These are phyloP conservation scores for Annulohypoxylon truncatum DNA, from an alignment of 2,329 filamentous ascomycete species.

Conservation along the genomic window DNA sequence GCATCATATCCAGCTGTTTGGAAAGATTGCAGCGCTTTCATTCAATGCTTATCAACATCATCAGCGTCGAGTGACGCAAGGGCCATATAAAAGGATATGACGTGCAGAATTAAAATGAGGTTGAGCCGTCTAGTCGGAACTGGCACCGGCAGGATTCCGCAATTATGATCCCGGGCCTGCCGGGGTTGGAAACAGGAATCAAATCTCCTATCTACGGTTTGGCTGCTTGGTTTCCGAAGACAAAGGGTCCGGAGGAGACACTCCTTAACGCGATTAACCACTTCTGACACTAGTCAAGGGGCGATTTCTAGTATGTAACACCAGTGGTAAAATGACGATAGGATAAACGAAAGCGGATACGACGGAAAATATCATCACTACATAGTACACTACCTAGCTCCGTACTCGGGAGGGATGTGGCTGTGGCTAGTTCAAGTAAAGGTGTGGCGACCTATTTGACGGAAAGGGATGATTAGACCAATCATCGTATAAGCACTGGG, in stretches of 20 bases:
- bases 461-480: constrained; percentile 6
- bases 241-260: constrained; percentile 1
- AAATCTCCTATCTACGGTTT: background rate
- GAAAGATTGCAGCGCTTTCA: constrained; percentile 5
- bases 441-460: constrained; percentile 29
- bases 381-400: background rate
- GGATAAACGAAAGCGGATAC: background rate
- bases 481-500: constrained; percentile 9
- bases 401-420: background rate
- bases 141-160: background rate
- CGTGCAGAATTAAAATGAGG: constrained; percentile 36
- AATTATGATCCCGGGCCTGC: constrained; percentile 5
- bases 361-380: background rate
- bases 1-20: constrained; percentile 11
- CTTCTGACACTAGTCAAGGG: constrained; percentile 1
- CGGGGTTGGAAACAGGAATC: constrained; percentile 3
- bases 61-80: constrained; percentile 17
- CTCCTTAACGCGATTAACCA: background rate
- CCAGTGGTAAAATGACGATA: constrained; percentile 23
- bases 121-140: constrained; percentile 24
- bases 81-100: constrained; percentile 26
- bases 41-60: constrained; percentile 1
- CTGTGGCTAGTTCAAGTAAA: constrained; percentile 13
- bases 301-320: constrained; percentile 19
- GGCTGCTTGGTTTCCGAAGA: background rate